Evolutionary conservation across 2,329 filamentous ascomycete species (phyloP), one percentile per base, ranked within the genome.

Genomic region (Aspergillus versicolor): DNA sequence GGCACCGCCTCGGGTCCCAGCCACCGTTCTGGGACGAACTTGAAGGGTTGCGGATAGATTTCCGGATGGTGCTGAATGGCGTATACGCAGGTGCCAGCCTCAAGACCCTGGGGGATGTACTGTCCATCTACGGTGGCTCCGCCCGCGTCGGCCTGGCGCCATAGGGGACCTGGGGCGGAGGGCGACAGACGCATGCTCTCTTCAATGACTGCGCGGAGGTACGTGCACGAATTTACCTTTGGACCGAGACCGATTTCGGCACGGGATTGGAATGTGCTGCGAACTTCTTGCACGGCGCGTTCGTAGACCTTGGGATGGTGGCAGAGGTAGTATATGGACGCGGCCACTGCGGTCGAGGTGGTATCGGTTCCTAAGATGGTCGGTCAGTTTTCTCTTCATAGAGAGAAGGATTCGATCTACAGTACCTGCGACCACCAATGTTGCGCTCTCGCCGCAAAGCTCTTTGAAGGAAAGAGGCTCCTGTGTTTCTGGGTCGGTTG

Each of bases 21-120:
- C 85, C 86, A 88, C 19, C 85, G 80, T 75, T 88, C 84, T 0
- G 86, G 86, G 2, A 75, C 67, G 66, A 82, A 88, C 1, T 74
- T 67, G 63, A 81, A 86, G 0, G 85, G 81, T 13, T 77, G 71
- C 1, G 82, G 77, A 70, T 79, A 87, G 75, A 87, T 86, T 2
- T 67, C 67, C 2, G 79, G 37, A 24, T 58, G 61, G 41, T 61
- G 60, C n/a, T 61, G 58, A 27, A 64, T 52, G 24, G 43, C 52
- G 54, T 61, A 63, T 34, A 58, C 45, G 8, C 53, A 51, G 8
- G 57, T 58, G 5, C 56, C 58, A 15, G 61, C 57, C 15, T 40
- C 44, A 19, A 38, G 51, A 32, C 62, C 62, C 15, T 30, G 48
- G 5, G 57, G 58, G n/a, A 63, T 59, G 24, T 52, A 54, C 7